Percentiles rank a stretch among this genome's conserved stretches.
Conservation (phyloP, 2,329 filamentous ascomycete genomes). For the Dactylellina leptospora region DNA sequence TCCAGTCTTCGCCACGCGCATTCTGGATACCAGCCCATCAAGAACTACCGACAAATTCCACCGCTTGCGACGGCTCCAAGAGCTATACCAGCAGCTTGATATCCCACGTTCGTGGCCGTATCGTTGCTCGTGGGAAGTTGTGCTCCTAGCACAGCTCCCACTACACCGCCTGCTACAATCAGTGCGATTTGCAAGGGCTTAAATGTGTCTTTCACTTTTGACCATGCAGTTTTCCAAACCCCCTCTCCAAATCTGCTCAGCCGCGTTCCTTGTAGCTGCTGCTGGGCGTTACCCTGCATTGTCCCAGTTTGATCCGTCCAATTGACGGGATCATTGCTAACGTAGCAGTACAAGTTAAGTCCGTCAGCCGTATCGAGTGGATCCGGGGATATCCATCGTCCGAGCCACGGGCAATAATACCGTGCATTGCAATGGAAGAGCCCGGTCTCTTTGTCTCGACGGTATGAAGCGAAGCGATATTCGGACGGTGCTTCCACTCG, state of each 20-base stretch:
- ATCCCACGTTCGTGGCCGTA: too few relatives aligned
- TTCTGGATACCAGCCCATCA: too few relatives aligned
- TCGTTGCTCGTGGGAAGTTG: too few relatives aligned
- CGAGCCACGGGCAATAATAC: conserved; percentile 57
- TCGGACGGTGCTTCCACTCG: conserved; percentile 50
- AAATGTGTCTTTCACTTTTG: too few relatives aligned
- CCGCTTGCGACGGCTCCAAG: too few relatives aligned
- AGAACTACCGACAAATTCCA: too few relatives aligned
- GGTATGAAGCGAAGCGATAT: conserved; percentile 57
- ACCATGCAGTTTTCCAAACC: too few relatives aligned
- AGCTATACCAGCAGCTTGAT: too few relatives aligned
- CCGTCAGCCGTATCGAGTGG: conserved; percentile 38
- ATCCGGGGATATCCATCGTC: conserved; percentile 57
- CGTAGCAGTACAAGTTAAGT: conserved; percentile 12
- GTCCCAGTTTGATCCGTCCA: neutral
- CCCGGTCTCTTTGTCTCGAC: conserved; percentile 57
- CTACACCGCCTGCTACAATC: too few relatives aligned
- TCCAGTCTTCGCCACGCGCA: too few relatives aligned
- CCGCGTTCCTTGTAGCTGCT: neutral
- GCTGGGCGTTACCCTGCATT: neutral
- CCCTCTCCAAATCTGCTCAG: neutral
- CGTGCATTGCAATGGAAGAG: conserved; percentile 56
- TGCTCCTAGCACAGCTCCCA: too few relatives aligned
- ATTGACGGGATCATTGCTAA: conserved; percentile 8
- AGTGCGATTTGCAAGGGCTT: too few relatives aligned